phyloP scores from a whole-genome alignment of 2,329 filamentous ascomycete genomes.

The Samsoniella hepiali region DNA sequence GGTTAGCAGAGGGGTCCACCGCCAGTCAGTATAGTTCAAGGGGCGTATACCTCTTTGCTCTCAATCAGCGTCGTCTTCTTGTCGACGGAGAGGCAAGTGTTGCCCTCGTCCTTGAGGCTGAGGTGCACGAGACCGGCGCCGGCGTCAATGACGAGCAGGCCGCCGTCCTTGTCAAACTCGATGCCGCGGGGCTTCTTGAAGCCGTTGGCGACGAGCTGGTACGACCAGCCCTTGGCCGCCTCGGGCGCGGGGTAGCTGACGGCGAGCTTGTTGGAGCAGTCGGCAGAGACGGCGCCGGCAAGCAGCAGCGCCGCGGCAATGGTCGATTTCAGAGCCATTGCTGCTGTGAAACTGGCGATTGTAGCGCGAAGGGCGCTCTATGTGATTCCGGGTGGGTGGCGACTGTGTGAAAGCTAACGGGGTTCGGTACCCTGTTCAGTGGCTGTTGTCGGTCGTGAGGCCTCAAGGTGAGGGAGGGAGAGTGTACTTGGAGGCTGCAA shows the following conservation, averaged over 20 bases:
- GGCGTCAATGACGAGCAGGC: slow-evolving; percentile 44
- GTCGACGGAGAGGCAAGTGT: slow-evolving; percentile 39
- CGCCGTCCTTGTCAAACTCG: slow-evolving; percentile 43
- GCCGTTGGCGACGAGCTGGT: slow-evolving; percentile 41
- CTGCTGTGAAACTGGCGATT: not conserved
- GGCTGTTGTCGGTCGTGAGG: too few species aligned
- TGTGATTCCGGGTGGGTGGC: not conserved
- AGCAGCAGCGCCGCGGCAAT: slow-evolving; percentile 15
- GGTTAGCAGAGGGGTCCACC: not conserved
- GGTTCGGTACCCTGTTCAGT: not conserved
- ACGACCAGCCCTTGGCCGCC: slow-evolving; percentile 43
- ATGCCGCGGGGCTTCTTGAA: slow-evolving; percentile 44
- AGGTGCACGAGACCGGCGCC: slow-evolving; percentile 42
- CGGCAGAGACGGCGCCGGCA: slow-evolving; percentile 13
- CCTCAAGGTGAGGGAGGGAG: too few species aligned
- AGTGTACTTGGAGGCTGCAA: too few species aligned
- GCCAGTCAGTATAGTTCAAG: not conserved
- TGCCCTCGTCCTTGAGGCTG: slow-evolving; percentile 39
- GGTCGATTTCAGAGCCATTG: not conserved
- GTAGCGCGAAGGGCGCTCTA: not conserved
- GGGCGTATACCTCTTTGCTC: slow-evolving; percentile 30
- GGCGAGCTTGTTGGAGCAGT: slow-evolving; percentile 35
- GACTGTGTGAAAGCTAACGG: not conserved
- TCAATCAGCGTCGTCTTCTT: slow-evolving; percentile 37
- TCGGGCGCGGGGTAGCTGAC: slow-evolving; percentile 36